These are phyloP conservation scores for Triglochin maritima DNA, from an alignment of 106 monocot species.

Conservation along the genomic window DNA sequence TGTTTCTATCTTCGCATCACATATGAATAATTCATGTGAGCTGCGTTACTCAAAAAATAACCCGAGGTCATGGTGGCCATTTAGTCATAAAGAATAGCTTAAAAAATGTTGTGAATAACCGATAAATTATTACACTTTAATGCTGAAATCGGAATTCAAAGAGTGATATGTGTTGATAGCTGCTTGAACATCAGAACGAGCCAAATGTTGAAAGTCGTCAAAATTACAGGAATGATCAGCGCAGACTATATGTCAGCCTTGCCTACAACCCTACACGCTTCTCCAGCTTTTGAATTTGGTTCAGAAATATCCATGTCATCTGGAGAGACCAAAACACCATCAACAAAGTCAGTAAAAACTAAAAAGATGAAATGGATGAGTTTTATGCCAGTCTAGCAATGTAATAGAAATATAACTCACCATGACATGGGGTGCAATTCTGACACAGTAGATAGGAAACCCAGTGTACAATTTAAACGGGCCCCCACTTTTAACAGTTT, in stretches of 20 bases:
- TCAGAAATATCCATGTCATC: slow-evolving; percentile 88
- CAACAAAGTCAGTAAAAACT: not conserved
- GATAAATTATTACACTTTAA: slow-evolving; percentile 2
- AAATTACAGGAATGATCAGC: not conserved
- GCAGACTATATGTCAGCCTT: not conserved
- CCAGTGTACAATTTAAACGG: slow-evolving; percentile 75
- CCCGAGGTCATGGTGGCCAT: no score
- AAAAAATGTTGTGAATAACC: no score
- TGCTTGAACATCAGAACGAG: not conserved
- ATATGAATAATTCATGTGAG: no score
- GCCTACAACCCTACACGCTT: slow-evolving; percentile 34
- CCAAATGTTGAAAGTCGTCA: not conserved
- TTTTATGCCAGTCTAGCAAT: not conserved
- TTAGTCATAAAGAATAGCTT: no score
- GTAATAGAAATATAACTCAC: slow-evolving; percentile 11
- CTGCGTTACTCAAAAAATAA: no score
- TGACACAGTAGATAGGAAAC: slow-evolving; percentile 78
- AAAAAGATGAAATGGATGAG: not conserved
- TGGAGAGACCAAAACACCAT: slow-evolving; percentile 9
- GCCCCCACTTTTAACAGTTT: slow-evolving; percentile 61
- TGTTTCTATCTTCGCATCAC: no score
- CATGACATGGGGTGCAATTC: slow-evolving; percentile 88
- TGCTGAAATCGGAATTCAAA: not conserved
- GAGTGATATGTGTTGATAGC: not conserved
- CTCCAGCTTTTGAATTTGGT: slow-evolving; percentile 67